Conservation (phyloP, 2,329 filamentous ascomycete genomes). For the Hymenotorrendiella dingleyae region DNA sequence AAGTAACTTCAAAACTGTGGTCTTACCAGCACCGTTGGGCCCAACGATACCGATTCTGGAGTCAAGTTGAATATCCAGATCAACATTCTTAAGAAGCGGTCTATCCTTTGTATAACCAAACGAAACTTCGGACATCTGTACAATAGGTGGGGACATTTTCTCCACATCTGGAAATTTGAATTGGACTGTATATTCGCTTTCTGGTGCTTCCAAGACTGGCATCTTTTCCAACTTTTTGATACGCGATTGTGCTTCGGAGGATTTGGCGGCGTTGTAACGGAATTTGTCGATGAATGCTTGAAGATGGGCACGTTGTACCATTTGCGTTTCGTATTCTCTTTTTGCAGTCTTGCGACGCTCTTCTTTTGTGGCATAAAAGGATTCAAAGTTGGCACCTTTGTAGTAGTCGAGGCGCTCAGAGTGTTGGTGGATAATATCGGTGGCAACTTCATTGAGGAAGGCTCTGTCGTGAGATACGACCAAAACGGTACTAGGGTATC, state of each 20-base stretch:
- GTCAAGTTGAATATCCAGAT: constrained; percentile 94
- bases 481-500: constrained; percentile 88
- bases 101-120: constrained; percentile 85
- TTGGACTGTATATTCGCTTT: constrained; percentile 90
- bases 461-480: constrained; percentile 98
- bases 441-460: constrained; percentile 98
- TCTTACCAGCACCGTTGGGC: constrained; percentile 97
- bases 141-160: constrained; percentile 93
- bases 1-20: constrained; percentile 95
- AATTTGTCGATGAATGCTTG: constrained; percentile 99
- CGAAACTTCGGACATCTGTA: constrained; percentile 89
- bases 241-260: constrained; percentile 92
- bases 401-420: constrained; percentile 98
- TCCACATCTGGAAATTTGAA: constrained; percentile 98
- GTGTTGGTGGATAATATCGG: constrained; percentile 97
- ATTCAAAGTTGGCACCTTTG: constrained; percentile 93
- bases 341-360: constrained; percentile 95
- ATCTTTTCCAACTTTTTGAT: constrained; percentile 99
- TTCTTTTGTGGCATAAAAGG: constrained; percentile 95
- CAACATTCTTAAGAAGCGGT: constrained; percentile 75
- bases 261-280: constrained; percentile 97
- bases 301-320: constrained; percentile 86
- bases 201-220: constrained; percentile 83
- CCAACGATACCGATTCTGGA: constrained; percentile 99
- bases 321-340: constrained; percentile 97